Evolutionary conservation across 306 rosid species (phyloP).

Genomic region (Castanospermum australe): DNA sequence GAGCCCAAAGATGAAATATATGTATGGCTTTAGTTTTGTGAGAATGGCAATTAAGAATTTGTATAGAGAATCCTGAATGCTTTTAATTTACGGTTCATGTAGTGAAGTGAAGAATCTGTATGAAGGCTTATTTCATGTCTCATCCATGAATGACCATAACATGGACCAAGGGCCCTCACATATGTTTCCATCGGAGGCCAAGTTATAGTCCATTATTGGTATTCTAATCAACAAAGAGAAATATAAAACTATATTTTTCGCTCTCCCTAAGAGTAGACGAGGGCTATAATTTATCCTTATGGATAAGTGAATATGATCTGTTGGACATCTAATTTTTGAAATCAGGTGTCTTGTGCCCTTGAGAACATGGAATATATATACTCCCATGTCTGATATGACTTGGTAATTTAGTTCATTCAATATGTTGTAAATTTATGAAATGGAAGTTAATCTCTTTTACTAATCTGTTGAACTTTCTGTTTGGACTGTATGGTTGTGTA

Average conservation of each 20-base stretch:
- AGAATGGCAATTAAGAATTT: not conserved
- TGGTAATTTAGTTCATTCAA: conserved; percentile 2
- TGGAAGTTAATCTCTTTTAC: not conserved
- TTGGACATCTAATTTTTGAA: not conserved
- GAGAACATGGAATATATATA: conserved; percentile 11
- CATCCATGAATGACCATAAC: not conserved
- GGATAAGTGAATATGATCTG: not conserved
- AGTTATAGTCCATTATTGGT: not conserved
- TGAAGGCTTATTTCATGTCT: not conserved
- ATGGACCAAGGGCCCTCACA: not conserved
- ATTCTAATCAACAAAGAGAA: not conserved
- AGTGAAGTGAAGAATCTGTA: not conserved
- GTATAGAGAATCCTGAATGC: not conserved
- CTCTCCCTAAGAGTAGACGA: not conserved
- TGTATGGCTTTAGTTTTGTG: not conserved
- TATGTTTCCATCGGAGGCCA: not conserved
- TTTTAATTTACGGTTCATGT: not conserved
- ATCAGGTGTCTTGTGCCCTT: not conserved
- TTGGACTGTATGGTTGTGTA: not conserved
- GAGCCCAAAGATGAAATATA: not conserved
- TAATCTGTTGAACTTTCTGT: conserved; percentile 14
- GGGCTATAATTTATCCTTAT: conserved; percentile 4
- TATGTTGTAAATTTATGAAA: not conserved
- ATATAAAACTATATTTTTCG: not conserved
- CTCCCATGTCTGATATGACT: not conserved